Base-by-base conservation (phyloP, 2,329 filamentous ascomycete species). In the Fusarium agapanthi region DNA sequence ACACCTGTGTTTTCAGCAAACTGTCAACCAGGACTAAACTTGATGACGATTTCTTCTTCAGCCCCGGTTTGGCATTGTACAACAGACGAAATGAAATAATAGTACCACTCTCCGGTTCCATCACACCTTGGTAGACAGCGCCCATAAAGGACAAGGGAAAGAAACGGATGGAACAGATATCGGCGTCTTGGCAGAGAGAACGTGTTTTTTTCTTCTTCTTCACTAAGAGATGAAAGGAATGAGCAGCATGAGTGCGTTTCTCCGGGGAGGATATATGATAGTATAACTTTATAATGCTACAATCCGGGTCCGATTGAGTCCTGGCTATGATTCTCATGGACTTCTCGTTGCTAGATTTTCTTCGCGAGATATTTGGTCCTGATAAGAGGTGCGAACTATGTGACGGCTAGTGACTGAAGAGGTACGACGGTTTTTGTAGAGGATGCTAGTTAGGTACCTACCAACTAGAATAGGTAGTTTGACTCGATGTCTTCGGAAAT, bases 21-120 rank as follows among this genome's bases (percentile, higher is more conserved):
- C 81, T 47, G 80, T 82, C 35, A 78, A 76, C 40, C 79, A 81
- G 67, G 80, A 82, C 37, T 82, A 77, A 74, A 18, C 45, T 48
- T 40, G 54, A 50, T 64, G 61, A 72, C 56, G 58, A 69, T 65
- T 70, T 71, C 63, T 64, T 69, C 56, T 69, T 72, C 56, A 57
- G 61, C 69, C 67, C 61, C 41, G 59, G 62, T 72, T 71, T 67
- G 68, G 69, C 67, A 77, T 74, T 80, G 78, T 79, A 79, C 75
- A 78, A 80, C 77, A 80, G 73, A 74, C 66, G 76, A 80, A 71
- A 74, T 78, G 75, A 74, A 72, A 81, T 76, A 77, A 81, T 76
- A 72, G 65, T 63, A 74, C 61, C 62, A 74, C 74, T 74, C 70
- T 66, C 65, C 74, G 65, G 73, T 75, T 70, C 61, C 65, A 75